Evolutionary conservation across 495 filamentous ascomycete species (phyloP).

Genomic region (Trichoderma gamsii): DNA sequence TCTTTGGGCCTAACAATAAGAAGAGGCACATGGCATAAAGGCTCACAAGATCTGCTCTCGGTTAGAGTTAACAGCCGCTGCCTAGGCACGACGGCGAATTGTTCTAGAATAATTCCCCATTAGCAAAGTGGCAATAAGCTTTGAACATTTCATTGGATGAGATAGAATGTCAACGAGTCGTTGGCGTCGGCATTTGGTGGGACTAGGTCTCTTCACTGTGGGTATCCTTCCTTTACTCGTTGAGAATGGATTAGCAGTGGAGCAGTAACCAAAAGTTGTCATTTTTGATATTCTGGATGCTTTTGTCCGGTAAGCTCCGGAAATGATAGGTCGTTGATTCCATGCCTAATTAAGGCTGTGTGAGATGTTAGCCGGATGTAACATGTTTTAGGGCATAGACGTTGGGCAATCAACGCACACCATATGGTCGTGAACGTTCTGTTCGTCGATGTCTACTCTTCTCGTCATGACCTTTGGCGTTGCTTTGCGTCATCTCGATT

Average conservation of each 20-base stretch:
- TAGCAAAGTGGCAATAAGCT: constrained; percentile 7
- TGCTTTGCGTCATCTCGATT: neutral
- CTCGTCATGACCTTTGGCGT: neutral
- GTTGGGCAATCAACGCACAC: neutral
- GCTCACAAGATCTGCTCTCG: too few relatives aligned
- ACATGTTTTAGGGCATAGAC: neutral
- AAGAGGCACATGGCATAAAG: too few relatives aligned
- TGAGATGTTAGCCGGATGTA: neutral
- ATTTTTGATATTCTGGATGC: neutral
- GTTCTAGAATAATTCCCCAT: constrained; percentile 3
- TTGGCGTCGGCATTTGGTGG: neutral
- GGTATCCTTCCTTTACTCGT: neutral
- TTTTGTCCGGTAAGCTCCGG: constrained; percentile 4
- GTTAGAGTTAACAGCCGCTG: too few relatives aligned
- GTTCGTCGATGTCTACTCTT: neutral
- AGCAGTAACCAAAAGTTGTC: neutral
- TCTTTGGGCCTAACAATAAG: too few relatives aligned
- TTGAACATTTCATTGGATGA: neutral
- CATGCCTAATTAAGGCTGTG: neutral
- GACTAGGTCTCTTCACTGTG: neutral
- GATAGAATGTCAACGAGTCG: neutral
- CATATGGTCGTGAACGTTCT: neutral
- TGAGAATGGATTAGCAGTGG: neutral
- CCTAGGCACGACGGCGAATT: neutral
- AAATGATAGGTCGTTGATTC: neutral